Percentiles rank a stretch among this genome's conserved stretches.
phyloP scores from a whole-genome alignment of 2,329 filamentous ascomycete species.

The Aspergillus versicolor region DNA sequence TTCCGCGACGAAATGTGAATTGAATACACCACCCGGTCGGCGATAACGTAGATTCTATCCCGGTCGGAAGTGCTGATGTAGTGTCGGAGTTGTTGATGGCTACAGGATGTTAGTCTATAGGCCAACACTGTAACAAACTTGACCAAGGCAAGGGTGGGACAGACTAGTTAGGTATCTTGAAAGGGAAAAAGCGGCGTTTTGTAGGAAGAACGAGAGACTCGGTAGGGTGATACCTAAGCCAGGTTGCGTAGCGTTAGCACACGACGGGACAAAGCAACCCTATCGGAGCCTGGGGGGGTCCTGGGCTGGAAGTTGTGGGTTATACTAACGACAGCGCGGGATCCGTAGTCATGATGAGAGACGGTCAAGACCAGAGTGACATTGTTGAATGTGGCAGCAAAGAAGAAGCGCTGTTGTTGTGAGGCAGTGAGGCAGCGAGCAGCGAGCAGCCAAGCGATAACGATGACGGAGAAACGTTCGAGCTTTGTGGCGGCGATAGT shows the following conservation, averaged over 20 bases:
- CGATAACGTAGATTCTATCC: slow-evolving; percentile 81
- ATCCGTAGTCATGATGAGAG: slow-evolving; percentile 44
- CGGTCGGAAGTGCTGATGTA: slow-evolving; percentile 78
- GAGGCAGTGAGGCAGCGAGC: slow-evolving; percentile 12
- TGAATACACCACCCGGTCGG: slow-evolving; percentile 70
- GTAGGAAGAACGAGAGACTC: slow-evolving; percentile 62
- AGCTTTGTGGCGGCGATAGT: slow-evolving; percentile 1
- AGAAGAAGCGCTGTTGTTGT: slow-evolving; percentile 11
- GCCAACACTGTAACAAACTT: neutral
- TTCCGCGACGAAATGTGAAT: slow-evolving; percentile 68
- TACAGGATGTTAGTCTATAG: slow-evolving; percentile 24
- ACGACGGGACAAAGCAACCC: slow-evolving; percentile 5
- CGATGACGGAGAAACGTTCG: slow-evolving; percentile 10
- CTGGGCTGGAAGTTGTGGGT: slow-evolving; percentile 4
- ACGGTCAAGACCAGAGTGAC: slow-evolving; percentile 29
- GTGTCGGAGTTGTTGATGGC: slow-evolving; percentile 66
- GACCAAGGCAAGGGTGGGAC: slow-evolving; percentile 29
- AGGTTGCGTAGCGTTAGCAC: slow-evolving; percentile 16
- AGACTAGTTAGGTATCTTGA: slow-evolving; percentile 65
- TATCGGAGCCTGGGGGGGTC: neutral
- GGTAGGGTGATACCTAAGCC: slow-evolving; percentile 61
- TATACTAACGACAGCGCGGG: slow-evolving; percentile 37
- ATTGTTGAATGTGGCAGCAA: slow-evolving; percentile 28
- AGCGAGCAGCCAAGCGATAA: slow-evolving; percentile 9
- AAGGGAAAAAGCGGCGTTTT: slow-evolving; percentile 66